A percentile compares a stretch with the other conserved stretches of the same genome.
phyloP scores from a whole-genome alignment of 2,329 filamentous ascomycete genomes.

The Fusarium multiceps region DNA sequence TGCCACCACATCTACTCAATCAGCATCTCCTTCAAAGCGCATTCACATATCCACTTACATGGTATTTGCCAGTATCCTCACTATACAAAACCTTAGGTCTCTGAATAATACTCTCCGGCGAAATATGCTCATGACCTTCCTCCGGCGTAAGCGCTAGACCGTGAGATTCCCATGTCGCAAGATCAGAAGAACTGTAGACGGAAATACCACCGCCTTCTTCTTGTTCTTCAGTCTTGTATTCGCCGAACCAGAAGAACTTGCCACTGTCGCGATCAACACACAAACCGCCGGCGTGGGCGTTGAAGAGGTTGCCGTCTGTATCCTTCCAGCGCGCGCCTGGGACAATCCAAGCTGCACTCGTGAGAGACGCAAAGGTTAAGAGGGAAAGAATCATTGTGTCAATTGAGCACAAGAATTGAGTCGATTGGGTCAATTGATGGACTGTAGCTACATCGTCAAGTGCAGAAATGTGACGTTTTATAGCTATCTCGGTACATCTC shows the following conservation, averaged over 20 bases:
- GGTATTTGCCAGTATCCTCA: slow-evolving; percentile 64
- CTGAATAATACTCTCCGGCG: slow-evolving; percentile 68
- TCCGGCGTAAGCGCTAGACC: slow-evolving; percentile 67
- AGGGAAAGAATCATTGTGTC: slow-evolving; percentile 4
- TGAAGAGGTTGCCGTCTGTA: slow-evolving; percentile 69
- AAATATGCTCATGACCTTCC: slow-evolving; percentile 65
- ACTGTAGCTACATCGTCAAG: no score
- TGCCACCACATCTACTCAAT: slow-evolving; percentile 67
- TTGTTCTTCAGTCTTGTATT: slow-evolving; percentile 69
- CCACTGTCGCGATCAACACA: slow-evolving; percentile 62
- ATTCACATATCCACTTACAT: slow-evolving; percentile 51
- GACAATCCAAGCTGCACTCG: slow-evolving; percentile 63
- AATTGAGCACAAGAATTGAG: neutral
- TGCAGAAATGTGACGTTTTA: slow-evolving; percentile 13
- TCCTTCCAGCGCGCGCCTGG: slow-evolving; percentile 71
- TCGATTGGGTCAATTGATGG: neutral
- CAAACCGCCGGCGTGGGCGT: slow-evolving; percentile 70
- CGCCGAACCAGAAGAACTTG: slow-evolving; percentile 71
- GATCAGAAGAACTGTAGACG: slow-evolving; percentile 70
- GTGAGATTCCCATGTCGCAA: slow-evolving; percentile 68
- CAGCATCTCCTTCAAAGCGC: neutral
- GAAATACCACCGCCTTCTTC: slow-evolving; percentile 69
- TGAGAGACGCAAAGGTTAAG: slow-evolving; percentile 27
- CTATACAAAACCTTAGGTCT: slow-evolving; percentile 71
- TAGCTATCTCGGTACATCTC: slow-evolving; percentile 26